Evolutionary conservation across 192 early-diverging fungal genomes (phyloP).

Genomic region (Entomortierella chlamydospora): DNA sequence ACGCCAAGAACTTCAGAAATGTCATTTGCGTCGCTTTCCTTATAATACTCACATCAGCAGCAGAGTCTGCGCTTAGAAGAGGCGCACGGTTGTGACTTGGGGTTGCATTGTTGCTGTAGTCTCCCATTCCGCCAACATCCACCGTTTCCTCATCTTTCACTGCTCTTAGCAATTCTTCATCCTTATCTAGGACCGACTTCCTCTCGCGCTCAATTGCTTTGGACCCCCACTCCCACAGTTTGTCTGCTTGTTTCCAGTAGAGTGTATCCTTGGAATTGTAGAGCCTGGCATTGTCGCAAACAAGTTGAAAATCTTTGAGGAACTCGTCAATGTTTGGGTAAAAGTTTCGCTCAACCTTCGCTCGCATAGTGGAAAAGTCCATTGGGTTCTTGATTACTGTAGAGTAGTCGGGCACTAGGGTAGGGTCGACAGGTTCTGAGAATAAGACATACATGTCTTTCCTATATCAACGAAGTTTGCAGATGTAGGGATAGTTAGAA

Average conservation of each 20-base stretch:
- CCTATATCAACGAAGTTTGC: slow-evolving; percentile 40
- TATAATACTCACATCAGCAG: slow-evolving; percentile 26
- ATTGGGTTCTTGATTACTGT: slow-evolving; percentile 85
- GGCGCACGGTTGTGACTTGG: neutral
- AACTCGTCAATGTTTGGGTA: slow-evolving; percentile 81
- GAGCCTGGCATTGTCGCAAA: slow-evolving; percentile 82
- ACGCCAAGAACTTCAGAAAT: too few relatives aligned
- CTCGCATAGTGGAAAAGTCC: slow-evolving; percentile 92
- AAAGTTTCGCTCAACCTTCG: slow-evolving; percentile 70
- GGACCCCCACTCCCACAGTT: slow-evolving; percentile 74
- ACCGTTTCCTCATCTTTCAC: slow-evolving; percentile 49
- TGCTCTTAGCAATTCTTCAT: slow-evolving; percentile 18
- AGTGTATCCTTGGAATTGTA: slow-evolving; percentile 88
- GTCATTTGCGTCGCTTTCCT: too few relatives aligned
- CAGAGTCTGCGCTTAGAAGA: slow-evolving; percentile 15
- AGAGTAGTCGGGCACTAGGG: slow-evolving; percentile 82
- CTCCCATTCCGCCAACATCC: slow-evolving; percentile 49
- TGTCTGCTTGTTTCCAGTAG: slow-evolving; percentile 86
- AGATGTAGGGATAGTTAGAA: neutral
- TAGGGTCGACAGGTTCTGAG: slow-evolving; percentile 84
- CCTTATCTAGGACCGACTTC: slow-evolving; percentile 49
- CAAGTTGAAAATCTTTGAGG: slow-evolving; percentile 78
- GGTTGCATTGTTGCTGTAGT: slow-evolving; percentile 12
- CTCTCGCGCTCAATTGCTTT: slow-evolving; percentile 79
- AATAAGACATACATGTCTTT: slow-evolving; percentile 92